Conservation (phyloP, 2,329 filamentous ascomycete genomes). For the Pseudopyrenochaeta lycopersici region DNA sequence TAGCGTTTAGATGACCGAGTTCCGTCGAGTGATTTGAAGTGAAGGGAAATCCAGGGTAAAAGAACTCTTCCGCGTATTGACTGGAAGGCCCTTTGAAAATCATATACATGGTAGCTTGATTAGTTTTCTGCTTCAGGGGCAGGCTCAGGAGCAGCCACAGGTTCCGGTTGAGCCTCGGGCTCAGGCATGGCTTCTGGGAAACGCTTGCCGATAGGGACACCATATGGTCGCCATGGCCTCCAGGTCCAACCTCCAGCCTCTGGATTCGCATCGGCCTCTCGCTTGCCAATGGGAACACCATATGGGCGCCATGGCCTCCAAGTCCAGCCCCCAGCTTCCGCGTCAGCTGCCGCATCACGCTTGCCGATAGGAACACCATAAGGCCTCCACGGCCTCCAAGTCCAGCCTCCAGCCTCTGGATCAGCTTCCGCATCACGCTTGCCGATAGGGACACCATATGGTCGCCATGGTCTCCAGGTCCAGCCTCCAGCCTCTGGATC, state of each 20-base stretch:
- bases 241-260: background rate
- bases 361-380: constrained; percentile 11
- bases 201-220: constrained; percentile 37
- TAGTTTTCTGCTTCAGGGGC: background rate
- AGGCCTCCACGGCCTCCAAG: constrained; percentile 6
- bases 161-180: background rate
- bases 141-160: background rate
- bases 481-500: constrained; percentile 7
- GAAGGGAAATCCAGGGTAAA: background rate
- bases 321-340: constrained; percentile 4
- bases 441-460: constrained; percentile 45
- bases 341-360: constrained; percentile 14
- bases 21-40: background rate
- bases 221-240: constrained; percentile 14
- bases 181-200: constrained; percentile 38
- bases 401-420: constrained; percentile 8
- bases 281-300: constrained; percentile 34
- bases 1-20: background rate
- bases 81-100: background rate
- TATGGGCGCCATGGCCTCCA: constrained; percentile 16
- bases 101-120: no score
- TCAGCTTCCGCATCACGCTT: constrained; percentile 32
- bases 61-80: background rate
- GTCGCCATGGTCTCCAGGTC: constrained; percentile 31
- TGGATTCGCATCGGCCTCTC: constrained; percentile 42